These are phyloP conservation scores for Globisporangium irregulare DNA, from an alignment of 352 stramenopile genomes.

Conservation along the genomic window DNA sequence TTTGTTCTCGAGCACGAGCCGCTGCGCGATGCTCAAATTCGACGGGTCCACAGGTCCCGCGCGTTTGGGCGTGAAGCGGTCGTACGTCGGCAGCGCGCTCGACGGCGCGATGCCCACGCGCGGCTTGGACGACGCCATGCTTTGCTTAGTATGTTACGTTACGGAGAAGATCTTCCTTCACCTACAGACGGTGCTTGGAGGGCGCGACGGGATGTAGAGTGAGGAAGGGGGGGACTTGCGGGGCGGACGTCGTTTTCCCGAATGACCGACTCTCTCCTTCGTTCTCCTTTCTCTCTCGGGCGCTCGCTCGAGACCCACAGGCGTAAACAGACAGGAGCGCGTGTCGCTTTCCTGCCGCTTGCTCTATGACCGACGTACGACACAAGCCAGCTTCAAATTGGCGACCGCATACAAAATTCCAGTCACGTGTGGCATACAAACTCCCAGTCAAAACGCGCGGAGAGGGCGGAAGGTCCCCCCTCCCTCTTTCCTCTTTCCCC, in stretches of 20 bases:
- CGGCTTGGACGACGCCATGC: constrained; percentile 27
- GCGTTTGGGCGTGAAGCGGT: constrained; percentile 70
- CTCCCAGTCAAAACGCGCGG: not conserved
- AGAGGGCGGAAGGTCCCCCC: not conserved
- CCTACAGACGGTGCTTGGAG: not conserved
- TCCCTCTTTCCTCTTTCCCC: not conserved
- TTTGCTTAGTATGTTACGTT: not conserved
- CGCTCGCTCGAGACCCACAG: not conserved
- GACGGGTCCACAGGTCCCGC: constrained; percentile 53
- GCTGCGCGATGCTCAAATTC: constrained; percentile 72
- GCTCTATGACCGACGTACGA: constrained; percentile 10
- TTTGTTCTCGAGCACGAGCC: constrained; percentile 85
- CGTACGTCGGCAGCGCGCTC: constrained; percentile 73
- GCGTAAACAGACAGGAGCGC: constrained; percentile 6
- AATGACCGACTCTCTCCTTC: constrained; percentile 3
- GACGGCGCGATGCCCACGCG: constrained; percentile 61
- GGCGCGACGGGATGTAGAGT: no score
- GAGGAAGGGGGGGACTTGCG: not conserved
- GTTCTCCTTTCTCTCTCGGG: not conserved
- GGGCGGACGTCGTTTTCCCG: constrained; percentile 16
- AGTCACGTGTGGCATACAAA: not conserved
- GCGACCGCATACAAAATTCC: constrained; percentile 3
- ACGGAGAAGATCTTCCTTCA: not conserved
- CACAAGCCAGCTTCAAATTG: constrained; percentile 17
- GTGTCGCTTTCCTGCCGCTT: constrained; percentile 5